Base-by-base conservation (phyloP, 495 filamentous ascomycete genomes). In the Venustampulla echinocandica region DNA sequence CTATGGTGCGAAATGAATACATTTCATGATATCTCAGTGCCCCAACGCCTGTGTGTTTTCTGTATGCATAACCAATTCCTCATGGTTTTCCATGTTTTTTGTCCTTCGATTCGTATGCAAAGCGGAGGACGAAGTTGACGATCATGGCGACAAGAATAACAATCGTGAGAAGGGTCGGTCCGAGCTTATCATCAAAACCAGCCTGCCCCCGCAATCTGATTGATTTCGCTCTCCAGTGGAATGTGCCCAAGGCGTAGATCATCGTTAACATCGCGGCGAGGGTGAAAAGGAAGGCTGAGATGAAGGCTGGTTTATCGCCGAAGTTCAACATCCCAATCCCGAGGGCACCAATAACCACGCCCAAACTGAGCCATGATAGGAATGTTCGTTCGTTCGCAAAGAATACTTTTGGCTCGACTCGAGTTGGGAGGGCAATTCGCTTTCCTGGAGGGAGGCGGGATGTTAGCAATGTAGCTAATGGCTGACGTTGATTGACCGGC, bases 361-460 rank as follows among this genome's bases (percentile, higher is more conserved):
- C 92, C 76, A 97, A 97, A 73, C 97, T 97, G 56, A 99, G 84
- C 93, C 93, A 99, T 61, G 85, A 92, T 58, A 99, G 81, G 60
- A 97, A 99, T 32, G 92, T 99, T 42, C 92, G 89, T 72, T 99
- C 92, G 72, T 97, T 97, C 64, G 92, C 92, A 75, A 99, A 99
- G 80, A 97, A 99, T 69, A 98, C 92, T 67, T 99, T 99, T 30
- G 92, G 92, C 64, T 99, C 92, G 65, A 99, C 90, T 52, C 92
- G 89, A 33, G 89, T 95, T 44, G 92, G 92, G 51, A 99, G 87
- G 51, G 93, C 90, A 64, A 99, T 99, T 55, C 92, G 88, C 64
- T 99, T 99, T 74, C 89, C 89, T 88, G 59, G 32, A 49, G 25
- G 11, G n/a, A 36, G 20, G 33, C 18, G 32, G 17, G 17, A 21